Base-by-base conservation (phyloP, 2,329 filamentous ascomycete genomes). In the Paraconiothyrium sp. region DNA sequence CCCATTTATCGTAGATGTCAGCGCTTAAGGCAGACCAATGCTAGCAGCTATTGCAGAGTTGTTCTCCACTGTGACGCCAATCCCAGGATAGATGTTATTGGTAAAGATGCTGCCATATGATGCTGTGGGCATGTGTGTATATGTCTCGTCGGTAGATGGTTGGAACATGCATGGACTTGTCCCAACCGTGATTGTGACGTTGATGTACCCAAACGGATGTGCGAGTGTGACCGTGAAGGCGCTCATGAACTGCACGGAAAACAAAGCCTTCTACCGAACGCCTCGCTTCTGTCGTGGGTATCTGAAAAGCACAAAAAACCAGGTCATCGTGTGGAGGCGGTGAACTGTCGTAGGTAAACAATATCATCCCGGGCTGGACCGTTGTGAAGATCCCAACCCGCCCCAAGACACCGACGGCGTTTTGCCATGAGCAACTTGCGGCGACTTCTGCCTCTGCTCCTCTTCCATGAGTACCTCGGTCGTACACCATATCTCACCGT, bases 401-500 rank as follows among this genome's bases (percentile, higher is more conserved):
- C 43, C 16, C 54, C 54, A 56, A 4, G 30, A n/a, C 32, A 37
- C 16, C 16, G 16, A 7, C 3, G 14, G 39, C 8, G 39, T 16
- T 16, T 48, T 47, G 30, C 32, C 13, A 8, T 43, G 43, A 9
- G 30, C n/a, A 47, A 14, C 14, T 39, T n/a, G 27, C 20, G 43
- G 41, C 22, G 43, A 27, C 13, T 37, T 35, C 43, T 37, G n/a
- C 20, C 32, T 37, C 20, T 37, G 20, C 20, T 56, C 54, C 27
- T 56, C 54, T 20, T 56, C 54, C 54, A 56, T 56, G n/a, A 35
- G 20, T 20, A 56, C 54, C 20, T 56, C 54, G 39, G 54, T 47
- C n/a, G 54, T 56, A 56, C 54, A 56, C 54, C 54, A 56, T 14
- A 56, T 56, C 32, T 47, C 54, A 10, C 54, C 43, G 22, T 47